Conservation (phyloP, 2,329 filamentous ascomycete species). For the Monosporascus sp. region DNA sequence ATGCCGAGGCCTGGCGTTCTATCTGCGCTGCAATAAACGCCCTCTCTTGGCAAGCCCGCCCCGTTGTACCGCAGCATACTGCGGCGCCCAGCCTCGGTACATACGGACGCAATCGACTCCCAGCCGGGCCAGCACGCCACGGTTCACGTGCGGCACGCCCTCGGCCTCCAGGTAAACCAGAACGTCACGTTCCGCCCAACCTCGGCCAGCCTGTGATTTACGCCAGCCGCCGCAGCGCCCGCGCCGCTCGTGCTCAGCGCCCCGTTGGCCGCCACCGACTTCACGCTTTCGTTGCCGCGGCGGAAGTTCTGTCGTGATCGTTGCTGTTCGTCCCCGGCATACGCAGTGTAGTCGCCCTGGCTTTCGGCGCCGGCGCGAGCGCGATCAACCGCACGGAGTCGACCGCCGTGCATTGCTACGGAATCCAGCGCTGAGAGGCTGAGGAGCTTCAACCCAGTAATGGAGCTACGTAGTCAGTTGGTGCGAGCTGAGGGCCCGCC, state of each 20-base stretch:
- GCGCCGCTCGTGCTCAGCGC: too few relatives aligned
- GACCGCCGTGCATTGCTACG: slow-evolving; percentile 54
- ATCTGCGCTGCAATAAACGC: too few relatives aligned
- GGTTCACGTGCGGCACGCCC: slow-evolving; percentile 65
- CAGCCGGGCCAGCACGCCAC: slow-evolving; percentile 52
- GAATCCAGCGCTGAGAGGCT: too few relatives aligned
- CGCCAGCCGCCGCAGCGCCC: slow-evolving; percentile 50
- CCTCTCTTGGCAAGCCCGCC: slow-evolving; percentile 61
- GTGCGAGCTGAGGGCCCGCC: slow-evolving; percentile 61
- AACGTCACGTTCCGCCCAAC: slow-evolving; percentile 70
- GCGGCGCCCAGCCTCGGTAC: slow-evolving; percentile 59
- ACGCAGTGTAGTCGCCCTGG: too few relatives aligned
- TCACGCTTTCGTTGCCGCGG: too few relatives aligned
- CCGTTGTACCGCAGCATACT: slow-evolving; percentile 66
- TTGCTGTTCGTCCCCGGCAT: too few relatives aligned
- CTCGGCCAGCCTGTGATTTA: slow-evolving; percentile 4
- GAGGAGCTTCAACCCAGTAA: too few relatives aligned
- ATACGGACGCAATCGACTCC: slow-evolving; percentile 77
- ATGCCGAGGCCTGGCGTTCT: too few relatives aligned
- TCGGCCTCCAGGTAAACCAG: slow-evolving; percentile 72
- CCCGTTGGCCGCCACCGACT: too few relatives aligned
- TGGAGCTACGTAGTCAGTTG: slow-evolving; percentile 27
- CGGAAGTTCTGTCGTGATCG: too few relatives aligned
- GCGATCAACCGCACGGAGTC: slow-evolving; percentile 82
- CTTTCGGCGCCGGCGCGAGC: slow-evolving; percentile 34